These are phyloP conservation scores for Colletotrichum euphorbiae DNA, from an alignment of 2,329 filamentous ascomycete species.

Conservation along the genomic window DNA sequence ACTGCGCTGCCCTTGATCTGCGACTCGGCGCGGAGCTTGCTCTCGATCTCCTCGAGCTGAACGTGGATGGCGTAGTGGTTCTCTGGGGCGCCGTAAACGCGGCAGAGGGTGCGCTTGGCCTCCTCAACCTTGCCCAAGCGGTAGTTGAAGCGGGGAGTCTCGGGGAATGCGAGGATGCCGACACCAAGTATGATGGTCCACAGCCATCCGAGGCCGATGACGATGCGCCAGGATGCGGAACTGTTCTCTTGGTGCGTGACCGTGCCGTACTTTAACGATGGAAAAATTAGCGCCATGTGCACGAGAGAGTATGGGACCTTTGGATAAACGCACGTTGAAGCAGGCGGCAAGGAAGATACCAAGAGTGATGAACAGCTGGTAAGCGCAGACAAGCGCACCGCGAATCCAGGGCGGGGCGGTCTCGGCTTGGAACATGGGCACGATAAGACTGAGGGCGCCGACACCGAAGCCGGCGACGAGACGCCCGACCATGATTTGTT, in stretches of 20 bases:
- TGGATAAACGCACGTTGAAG: slow-evolving; percentile 57
- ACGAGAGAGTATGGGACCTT: too few relatives aligned
- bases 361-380: slow-evolving; percentile 79
- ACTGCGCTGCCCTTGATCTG: slow-evolving; percentile 54
- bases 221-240: slow-evolving; percentile 70
- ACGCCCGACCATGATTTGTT: slow-evolving; percentile 74
- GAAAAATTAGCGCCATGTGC: background rate
- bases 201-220: slow-evolving; percentile 65
- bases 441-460: slow-evolving; percentile 71
- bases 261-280: slow-evolving; percentile 66
- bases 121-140: slow-evolving; percentile 59
- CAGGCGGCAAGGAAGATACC: slow-evolving; percentile 72
- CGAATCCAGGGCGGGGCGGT: slow-evolving; percentile 75
- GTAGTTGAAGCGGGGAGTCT: slow-evolving; percentile 65
- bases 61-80: slow-evolving; percentile 59
- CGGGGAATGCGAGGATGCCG: slow-evolving; percentile 63
- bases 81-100: slow-evolving; percentile 57
- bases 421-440: slow-evolving; percentile 82
- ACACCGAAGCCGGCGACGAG: slow-evolving; percentile 75
- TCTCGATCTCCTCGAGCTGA: slow-evolving; percentile 65
- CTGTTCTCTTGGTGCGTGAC: slow-evolving; percentile 55
- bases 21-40: slow-evolving; percentile 63
- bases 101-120: slow-evolving; percentile 60
- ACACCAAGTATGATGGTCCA: slow-evolving; percentile 61
- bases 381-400: slow-evolving; percentile 72